phyloP scores from a whole-genome alignment of 176 grass and related monocot species.

The Leersia perrieri region DNA sequence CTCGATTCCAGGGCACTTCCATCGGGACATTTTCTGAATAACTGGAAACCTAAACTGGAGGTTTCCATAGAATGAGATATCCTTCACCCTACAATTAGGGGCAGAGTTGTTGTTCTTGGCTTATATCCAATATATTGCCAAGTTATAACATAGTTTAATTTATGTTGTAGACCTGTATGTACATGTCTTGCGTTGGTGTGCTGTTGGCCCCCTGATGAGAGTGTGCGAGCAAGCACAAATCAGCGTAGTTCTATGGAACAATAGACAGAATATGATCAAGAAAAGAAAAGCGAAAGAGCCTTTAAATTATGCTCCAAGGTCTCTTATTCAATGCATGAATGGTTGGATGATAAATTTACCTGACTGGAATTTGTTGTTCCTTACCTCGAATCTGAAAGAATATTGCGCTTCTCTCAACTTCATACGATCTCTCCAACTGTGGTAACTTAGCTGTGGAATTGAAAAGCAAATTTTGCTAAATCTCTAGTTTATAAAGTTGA shows the following conservation, averaged over 20 bases:
- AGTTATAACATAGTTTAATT: slow-evolving; percentile 19
- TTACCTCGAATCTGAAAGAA: neutral
- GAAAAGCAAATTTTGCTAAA: too few relatives aligned
- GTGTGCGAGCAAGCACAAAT: neutral
- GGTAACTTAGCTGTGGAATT: too few relatives aligned
- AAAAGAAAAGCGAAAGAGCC: neutral
- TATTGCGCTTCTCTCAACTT: too few relatives aligned
- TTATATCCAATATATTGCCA: slow-evolving; percentile 24
- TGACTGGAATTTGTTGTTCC: neutral
- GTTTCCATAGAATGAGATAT: slow-evolving; percentile 17
- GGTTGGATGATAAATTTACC: too few relatives aligned
- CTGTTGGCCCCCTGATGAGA: neutral
- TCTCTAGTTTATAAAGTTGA: too few relatives aligned
- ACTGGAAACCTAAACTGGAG: neutral
- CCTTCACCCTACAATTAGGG: neutral
- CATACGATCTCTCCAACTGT: too few relatives aligned
- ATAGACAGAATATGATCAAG: neutral
- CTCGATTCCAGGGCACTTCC: slow-evolving; percentile 55
- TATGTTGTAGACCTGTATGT: slow-evolving; percentile 28
- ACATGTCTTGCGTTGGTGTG: slow-evolving; percentile 1
- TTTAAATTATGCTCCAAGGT: neutral
- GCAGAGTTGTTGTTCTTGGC: neutral
- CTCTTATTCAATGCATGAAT: neutral
- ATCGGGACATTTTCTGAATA: slow-evolving; percentile 62
- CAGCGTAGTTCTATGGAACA: neutral